A percentile compares a stretch with the other conserved stretches of the same genome.
Conservation (phyloP, 768 basidiomycete species). For the Lactifluus pinguis region DNA sequence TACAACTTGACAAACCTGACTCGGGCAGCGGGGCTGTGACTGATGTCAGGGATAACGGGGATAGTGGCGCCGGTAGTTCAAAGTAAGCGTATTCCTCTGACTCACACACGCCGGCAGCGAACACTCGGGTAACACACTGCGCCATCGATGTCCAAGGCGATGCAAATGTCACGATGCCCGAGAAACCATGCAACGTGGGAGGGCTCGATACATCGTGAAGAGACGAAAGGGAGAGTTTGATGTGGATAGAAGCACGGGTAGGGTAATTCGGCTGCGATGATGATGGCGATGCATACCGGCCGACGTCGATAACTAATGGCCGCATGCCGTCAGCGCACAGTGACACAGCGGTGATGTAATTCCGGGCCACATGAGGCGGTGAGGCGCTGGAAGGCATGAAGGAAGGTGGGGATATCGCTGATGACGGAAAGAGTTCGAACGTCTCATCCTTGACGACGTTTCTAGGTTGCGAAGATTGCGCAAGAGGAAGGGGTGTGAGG, state of each 20-base stretch:
- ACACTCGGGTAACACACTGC: slow-evolving; percentile 56
- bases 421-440: slow-evolving; percentile 10
- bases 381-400: slow-evolving; percentile 9
- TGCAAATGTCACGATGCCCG: slow-evolving; percentile 46
- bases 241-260: slow-evolving; percentile 39
- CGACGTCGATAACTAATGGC: slow-evolving; percentile 51
- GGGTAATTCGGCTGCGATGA: slow-evolving; percentile 28
- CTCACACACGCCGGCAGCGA: slow-evolving; percentile 40
- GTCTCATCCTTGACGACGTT: slow-evolving; percentile 11
- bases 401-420: slow-evolving; percentile 7
- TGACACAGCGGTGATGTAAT: slow-evolving; percentile 34
- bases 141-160: slow-evolving; percentile 44
- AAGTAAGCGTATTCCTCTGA: slow-evolving; percentile 46
- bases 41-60: slow-evolving; percentile 16
- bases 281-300: slow-evolving; percentile 36
- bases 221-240: slow-evolving; percentile 49
- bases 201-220: slow-evolving; percentile 44
- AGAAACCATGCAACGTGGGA: slow-evolving; percentile 55
- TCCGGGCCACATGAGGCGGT: slow-evolving; percentile 29
- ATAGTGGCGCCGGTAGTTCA: slow-evolving; percentile 30
- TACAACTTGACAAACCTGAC: slow-evolving; percentile 53
- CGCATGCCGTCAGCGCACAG: slow-evolving; percentile 63
- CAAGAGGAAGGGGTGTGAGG: slow-evolving; percentile 18
- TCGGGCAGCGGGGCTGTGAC: slow-evolving; percentile 56
- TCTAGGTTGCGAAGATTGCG: background rate